Percentiles rank a stretch among this genome's conserved stretches.
Conservation (phyloP, 768 basidiomycete species). For the Candolleomyces aberdarensis region DNA sequence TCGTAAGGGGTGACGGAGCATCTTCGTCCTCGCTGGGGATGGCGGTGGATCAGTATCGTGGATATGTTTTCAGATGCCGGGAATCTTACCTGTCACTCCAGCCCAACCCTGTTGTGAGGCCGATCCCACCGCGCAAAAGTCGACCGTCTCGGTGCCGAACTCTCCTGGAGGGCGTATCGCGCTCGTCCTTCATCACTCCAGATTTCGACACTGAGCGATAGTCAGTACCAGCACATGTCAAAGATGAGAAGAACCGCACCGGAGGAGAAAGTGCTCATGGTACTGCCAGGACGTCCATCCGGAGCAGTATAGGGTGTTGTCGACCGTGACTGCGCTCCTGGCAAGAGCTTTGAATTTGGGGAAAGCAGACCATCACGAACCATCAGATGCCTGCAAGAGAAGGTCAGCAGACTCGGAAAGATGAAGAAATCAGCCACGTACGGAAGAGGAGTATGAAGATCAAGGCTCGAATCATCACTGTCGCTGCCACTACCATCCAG, state of each 20-base stretch:
- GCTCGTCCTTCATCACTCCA: constrained; percentile 46
- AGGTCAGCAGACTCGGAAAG: constrained; percentile 5
- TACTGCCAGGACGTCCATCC: constrained; percentile 32
- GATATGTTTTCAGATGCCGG: background rate
- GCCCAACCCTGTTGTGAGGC: constrained; percentile 67
- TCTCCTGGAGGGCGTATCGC: constrained; percentile 55
- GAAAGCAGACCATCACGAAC: constrained; percentile 64
- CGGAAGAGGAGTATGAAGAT: constrained; percentile 69
- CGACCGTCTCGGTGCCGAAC: constrained; percentile 62
- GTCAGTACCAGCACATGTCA: background rate
- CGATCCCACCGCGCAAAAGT: constrained; percentile 57
- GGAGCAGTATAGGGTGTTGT: constrained; percentile 12
- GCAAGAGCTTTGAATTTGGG: constrained; percentile 59
- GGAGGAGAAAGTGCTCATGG: constrained; percentile 21
- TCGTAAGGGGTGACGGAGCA: constrained; percentile 63
- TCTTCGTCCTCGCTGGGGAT: constrained; percentile 65
- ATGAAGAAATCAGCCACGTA: constrained; percentile 32
- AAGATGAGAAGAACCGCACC: constrained; percentile 20
- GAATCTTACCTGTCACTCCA: constrained; percentile 64
- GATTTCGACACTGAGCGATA: constrained; percentile 29
- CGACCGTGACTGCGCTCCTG: constrained; percentile 25
- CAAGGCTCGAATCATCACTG: constrained; percentile 53
- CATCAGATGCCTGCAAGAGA: constrained; percentile 53
- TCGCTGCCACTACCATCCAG: constrained; percentile 14
- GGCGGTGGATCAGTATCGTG: background rate